Conservation (phyloP, 2,329 filamentous ascomycete genomes). For the Diaporthe velutina region DNA sequence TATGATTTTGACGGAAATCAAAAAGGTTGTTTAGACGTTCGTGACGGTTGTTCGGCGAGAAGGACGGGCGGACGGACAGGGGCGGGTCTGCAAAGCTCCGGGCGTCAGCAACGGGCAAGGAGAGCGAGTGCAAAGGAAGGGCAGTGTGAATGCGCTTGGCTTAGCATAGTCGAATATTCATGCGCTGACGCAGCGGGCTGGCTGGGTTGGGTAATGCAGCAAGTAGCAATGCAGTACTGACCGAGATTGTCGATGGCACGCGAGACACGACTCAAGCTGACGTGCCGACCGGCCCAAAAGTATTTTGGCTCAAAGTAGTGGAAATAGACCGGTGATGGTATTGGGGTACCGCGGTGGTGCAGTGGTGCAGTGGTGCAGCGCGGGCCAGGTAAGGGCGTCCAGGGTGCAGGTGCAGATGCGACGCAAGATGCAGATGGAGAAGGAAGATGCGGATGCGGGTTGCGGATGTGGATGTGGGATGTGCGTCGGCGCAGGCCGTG, state of each 20-base stretch:
- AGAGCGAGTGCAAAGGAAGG: constrained; percentile 11
- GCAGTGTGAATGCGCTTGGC: constrained; percentile 8
- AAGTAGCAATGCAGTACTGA: constrained; percentile 21
- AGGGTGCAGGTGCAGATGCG: constrained; percentile 4
- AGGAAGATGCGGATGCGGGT: neutral
- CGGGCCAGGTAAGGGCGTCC: constrained; percentile 19
- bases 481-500: neutral
- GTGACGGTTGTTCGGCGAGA: constrained; percentile 19
- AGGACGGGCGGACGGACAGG: constrained; percentile 18
- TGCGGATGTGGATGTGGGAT: neutral
- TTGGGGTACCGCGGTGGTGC: constrained; percentile 19
- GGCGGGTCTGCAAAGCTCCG: constrained; percentile 19
- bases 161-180: constrained; percentile 30
- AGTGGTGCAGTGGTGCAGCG: neutral
- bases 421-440: constrained; percentile 10
- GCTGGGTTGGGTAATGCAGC: constrained; percentile 28
- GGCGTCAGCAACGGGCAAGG: constrained; percentile 16
- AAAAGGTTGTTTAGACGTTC: constrained; percentile 29
- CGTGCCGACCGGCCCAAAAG: constrained; percentile 5
- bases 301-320: neutral
- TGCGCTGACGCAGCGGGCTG: constrained; percentile 8
- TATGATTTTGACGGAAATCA: constrained; percentile 21
- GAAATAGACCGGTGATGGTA: neutral
- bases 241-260: constrained; percentile 17
- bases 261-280: constrained; percentile 32